Base-by-base conservation (phyloP, 2,329 filamentous ascomycete species). In the Orbilia ellipsospora region DNA sequence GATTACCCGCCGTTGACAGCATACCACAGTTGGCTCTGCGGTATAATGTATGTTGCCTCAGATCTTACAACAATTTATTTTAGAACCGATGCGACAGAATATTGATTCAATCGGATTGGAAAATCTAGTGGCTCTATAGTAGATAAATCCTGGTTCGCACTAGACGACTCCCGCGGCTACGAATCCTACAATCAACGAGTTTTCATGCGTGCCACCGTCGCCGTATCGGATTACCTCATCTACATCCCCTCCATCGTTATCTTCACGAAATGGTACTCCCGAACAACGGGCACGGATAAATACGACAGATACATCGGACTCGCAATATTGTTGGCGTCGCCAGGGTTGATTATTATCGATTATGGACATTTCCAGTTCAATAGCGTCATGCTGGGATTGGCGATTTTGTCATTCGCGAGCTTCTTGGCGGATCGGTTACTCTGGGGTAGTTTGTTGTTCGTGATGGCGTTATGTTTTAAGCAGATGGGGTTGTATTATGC, bases 401-500 rank as follows among this genome's bases (percentile, higher is more conserved):
- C 95, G 8, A 85, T 96, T 31, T 93, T 93, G 0, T 92, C 90
- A 79, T 89, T 97, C 84, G 95, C 94, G 50, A 95, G 92, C 82
- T 91, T 98, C 83, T 83, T 97, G 60, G 93, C 93, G 2, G 92
- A 92, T 2, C 88, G 93, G 57, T 90, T 90, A 80, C 87, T 96
- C 77, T 97, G 94, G 93, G 89, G 92, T 26, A 93, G 92, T 77
- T 88, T 97, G 73, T 97, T 97, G 84, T 99, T 99, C 79, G 95
- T 99, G 5, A 89, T 88, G 15, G 92, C 94, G 2, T 85, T 99
- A n/a, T 93, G 93, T 4, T 99, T 98, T 86, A 99, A 99, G 85
- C 95, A 99, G 83, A 99, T 99, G 96, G 94, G 94, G 0, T 86
- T 99, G 15, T 99, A 98, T 84, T 99, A 97, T 82, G 93, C 96